Conservation (phyloP, 495 filamentous ascomycete species). For the Penicillium salamii region DNA sequence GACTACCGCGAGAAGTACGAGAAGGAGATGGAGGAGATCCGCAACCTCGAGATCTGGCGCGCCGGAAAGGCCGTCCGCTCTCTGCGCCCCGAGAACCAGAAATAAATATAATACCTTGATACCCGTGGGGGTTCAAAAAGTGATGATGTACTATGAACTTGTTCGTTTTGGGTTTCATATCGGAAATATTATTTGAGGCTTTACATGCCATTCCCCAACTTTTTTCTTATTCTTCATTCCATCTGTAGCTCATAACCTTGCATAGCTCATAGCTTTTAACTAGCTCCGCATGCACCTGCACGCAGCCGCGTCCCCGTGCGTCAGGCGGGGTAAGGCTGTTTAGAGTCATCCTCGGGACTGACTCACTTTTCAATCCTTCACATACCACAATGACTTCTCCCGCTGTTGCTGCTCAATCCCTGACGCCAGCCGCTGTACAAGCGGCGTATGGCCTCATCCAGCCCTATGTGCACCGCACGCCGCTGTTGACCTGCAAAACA, state of each 20-base stretch:
- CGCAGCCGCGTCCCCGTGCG: background rate
- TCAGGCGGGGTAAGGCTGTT: slow-evolving; percentile 9
- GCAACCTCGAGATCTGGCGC: slow-evolving; percentile 95
- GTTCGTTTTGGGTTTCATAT: slow-evolving; percentile 24
- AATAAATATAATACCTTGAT: slow-evolving; percentile 54
- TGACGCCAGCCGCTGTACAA: slow-evolving; percentile 67
- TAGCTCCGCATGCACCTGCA: background rate
- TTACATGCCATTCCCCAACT: slow-evolving; percentile 8
- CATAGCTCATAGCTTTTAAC: background rate
- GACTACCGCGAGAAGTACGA: slow-evolving; percentile 97
- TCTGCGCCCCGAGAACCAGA: slow-evolving; percentile 91
- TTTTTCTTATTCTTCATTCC: slow-evolving; percentile 1
- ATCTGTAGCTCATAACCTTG: background rate
- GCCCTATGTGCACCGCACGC: slow-evolving; percentile 76
- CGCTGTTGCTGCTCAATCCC: slow-evolving; percentile 48
- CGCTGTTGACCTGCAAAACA: slow-evolving; percentile 72
- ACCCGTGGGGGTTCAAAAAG: slow-evolving; percentile 35
- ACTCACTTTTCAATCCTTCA: background rate
- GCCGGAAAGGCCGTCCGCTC: slow-evolving; percentile 93
- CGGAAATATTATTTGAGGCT: slow-evolving; percentile 20
- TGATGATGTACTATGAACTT: slow-evolving; percentile 47
- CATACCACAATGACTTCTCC: slow-evolving; percentile 14
- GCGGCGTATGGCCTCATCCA: slow-evolving; percentile 70
- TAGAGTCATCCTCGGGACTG: background rate
- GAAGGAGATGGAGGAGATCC: slow-evolving; percentile 95